Evolutionary conservation across 2,329 filamentous ascomycete species (phyloP), one percentile per base, ranked within the genome.

Genomic region (Fusarium vanettenii): DNA sequence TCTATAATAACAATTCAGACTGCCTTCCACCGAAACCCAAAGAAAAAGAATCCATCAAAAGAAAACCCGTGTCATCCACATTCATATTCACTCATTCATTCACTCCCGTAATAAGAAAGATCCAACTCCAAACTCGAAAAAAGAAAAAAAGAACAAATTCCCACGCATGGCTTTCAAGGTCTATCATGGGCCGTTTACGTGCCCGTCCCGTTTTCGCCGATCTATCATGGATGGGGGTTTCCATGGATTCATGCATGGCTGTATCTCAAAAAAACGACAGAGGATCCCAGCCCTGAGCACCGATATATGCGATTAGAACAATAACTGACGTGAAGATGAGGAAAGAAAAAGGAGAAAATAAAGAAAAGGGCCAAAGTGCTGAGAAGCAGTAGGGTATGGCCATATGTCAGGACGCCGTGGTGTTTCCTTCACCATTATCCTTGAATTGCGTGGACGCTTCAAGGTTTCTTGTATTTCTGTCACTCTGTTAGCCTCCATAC

Each of bases 401-500:
- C 67, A 56, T 71, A 57, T 43, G 60, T 68, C 66, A 67, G 65
- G 66, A 67, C 65, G 70, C 68, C 65, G 60, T 64, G 27, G 62
- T 67, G 59, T 66, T 43, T 20, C 11, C 25, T 48, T 27, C 43
- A 18, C 43, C 22, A 48, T 29, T n/a, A 55, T n/a, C 11, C 18
- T 29, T 20, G 11, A 55, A 13, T 31, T 33, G 48, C 31, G 27
- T 11, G 27, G 31, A 11, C 6, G 48, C 6, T 14, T 80, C 75
- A 86, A 74, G 86, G 83, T 65, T 80, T 83, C 79, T 87, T 88
- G 79, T 88, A 88, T 87, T 88, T 88, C 86, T 88, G 75, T 20
- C 35, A 9, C 13, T 5, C 18, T 29, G 63, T 79, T 70, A 79
- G 77, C 18, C 29, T 33, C 22, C 2, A 10, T 11, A 27, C n/a